Percentiles rank a stretch among this genome's conserved stretches.
phyloP scores from a whole-genome alignment of 2,329 filamentous ascomycete genomes.

The Kalmusia sp. region DNA sequence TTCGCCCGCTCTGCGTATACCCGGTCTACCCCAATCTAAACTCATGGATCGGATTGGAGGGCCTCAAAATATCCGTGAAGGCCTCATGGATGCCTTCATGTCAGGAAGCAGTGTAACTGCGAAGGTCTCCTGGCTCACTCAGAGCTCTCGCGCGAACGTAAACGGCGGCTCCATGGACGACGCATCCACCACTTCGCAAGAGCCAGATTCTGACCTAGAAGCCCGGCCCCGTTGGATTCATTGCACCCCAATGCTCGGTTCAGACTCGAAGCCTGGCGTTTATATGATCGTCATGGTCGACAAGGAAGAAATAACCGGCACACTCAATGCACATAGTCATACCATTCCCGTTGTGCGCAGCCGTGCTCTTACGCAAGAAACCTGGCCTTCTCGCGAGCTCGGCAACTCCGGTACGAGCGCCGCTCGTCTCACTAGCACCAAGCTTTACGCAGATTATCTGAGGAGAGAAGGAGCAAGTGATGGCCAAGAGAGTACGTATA shows the following conservation, averaged over 20 bases:
- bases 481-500: neutral
- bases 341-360: constrained; percentile 4
- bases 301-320: constrained; percentile 55
- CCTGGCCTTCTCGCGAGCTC: constrained; percentile 6
- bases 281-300: constrained; percentile 80
- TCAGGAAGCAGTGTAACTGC: constrained; percentile 75
- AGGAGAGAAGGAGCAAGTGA: constrained; percentile 18
- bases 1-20: constrained; percentile 54
- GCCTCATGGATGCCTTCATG: constrained; percentile 64
- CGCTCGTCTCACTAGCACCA: constrained; percentile 16
- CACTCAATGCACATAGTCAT: constrained; percentile 8
- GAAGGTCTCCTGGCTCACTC: constrained; percentile 68
- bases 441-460: constrained; percentile 28
- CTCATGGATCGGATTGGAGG: constrained; percentile 55
- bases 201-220: constrained; percentile 31
- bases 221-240: constrained; percentile 76
- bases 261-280: constrained; percentile 70
- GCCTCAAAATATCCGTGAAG: constrained; percentile 57
- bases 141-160: neutral
- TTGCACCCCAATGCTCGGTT: constrained; percentile 72
- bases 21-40: constrained; percentile 53
- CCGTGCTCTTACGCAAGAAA: constrained; percentile 4
- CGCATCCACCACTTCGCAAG: constrained; percentile 9
- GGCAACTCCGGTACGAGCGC: constrained; percentile 1
- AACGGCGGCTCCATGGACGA: constrained; percentile 5